Conservation (phyloP, 2,329 filamentous ascomycete genomes). For the Fusarium nelsonii region DNA sequence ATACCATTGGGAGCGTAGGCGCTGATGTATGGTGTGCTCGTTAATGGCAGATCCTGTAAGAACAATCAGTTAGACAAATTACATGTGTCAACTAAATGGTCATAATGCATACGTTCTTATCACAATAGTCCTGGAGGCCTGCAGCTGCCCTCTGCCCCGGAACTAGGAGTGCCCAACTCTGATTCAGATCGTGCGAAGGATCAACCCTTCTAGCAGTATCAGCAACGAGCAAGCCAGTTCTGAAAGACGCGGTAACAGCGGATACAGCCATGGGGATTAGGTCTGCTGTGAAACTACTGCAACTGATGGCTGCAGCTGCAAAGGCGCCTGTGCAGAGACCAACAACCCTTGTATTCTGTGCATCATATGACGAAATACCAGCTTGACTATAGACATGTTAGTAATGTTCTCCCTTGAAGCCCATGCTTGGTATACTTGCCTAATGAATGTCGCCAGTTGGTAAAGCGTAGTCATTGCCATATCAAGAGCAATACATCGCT, state of each 20-base stretch:
- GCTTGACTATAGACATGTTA: constrained; percentile 12
- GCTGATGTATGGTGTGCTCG: constrained; percentile 38
- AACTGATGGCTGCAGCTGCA: constrained; percentile 39
- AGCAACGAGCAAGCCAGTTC: constrained; percentile 33
- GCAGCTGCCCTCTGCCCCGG: constrained; percentile 21
- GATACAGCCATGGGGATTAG: constrained; percentile 34
- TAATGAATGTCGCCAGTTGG: constrained; percentile 40
- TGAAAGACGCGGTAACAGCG: constrained; percentile 33
- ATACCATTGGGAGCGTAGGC: constrained; percentile 38
- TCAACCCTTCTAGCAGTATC: constrained; percentile 30
- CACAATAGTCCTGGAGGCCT: constrained; percentile 13
- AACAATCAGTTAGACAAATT: too few species aligned
- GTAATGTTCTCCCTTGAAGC: fast-evolving
- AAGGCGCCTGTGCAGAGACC: constrained; percentile 42
- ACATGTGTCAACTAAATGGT: fast-evolving
- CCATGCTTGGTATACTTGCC: background rate
- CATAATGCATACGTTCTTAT: background rate
- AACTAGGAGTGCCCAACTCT: constrained; percentile 39
- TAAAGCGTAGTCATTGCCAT: constrained; percentile 42
- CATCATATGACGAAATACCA: constrained; percentile 32
- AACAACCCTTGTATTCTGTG: constrained; percentile 29
- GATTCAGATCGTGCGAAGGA: constrained; percentile 6
- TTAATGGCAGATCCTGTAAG: constrained; percentile 17
- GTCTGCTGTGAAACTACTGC: constrained; percentile 38
- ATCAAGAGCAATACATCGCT: constrained; percentile 37